A percentile compares a stretch with the other conserved stretches of the same genome.
These are phyloP conservation scores for Exidia glandulosa DNA, from an alignment of 768 basidiomycete species.

Conservation along the genomic window DNA sequence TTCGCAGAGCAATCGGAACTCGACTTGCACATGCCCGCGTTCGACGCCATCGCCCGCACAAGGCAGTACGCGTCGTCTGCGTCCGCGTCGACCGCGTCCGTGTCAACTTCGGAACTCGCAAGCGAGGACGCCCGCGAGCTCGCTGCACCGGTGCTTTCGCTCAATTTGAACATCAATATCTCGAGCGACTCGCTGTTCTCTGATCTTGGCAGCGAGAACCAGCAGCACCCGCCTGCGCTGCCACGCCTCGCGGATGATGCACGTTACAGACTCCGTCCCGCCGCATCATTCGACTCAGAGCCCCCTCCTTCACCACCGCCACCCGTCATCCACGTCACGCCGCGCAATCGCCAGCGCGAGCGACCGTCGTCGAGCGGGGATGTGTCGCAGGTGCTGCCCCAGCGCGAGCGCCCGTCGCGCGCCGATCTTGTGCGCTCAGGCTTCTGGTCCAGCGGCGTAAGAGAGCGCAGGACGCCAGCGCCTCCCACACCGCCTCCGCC, in stretches of 20 bases:
- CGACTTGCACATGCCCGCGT: not conserved
- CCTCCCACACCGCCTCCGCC: not conserved
- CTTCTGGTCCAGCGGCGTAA: not conserved
- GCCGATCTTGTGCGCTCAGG: not conserved
- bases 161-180: not conserved
- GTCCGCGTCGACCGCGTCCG: not conserved
- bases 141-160: not conserved
- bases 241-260: too few species aligned
- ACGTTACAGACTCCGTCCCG: too few species aligned
- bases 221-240: not conserved
- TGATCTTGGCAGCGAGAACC: not conserved
- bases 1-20: not conserved
- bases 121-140: not conserved
- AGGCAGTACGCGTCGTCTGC: not conserved
- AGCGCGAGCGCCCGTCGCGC: not conserved
- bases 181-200: not conserved
- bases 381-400: not conserved
- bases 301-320: not conserved
- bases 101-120: too few species aligned
- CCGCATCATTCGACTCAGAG: too few species aligned
- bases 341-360: not conserved
- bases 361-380: not conserved
- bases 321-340: not conserved
- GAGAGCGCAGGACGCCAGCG: not conserved
- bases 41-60: not conserved